A percentile compares a stretch with the other conserved stretches of the same genome.
Evolutionary conservation across 306 rosid species (phyloP).

Genomic region (Mimosa pudica): DNA sequence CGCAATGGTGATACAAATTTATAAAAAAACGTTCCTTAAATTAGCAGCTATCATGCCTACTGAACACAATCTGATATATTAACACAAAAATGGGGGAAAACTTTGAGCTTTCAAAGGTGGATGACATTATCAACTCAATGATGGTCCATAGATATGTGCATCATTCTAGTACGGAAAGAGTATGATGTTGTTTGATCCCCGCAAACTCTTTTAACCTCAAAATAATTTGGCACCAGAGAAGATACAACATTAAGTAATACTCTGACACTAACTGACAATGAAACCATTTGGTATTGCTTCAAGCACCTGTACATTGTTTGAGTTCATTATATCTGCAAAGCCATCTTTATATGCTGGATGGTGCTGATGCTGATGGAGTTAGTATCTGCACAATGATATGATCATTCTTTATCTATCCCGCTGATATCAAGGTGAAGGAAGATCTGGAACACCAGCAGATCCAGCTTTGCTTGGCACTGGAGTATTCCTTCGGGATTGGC

Average conservation of each 20-base stretch:
- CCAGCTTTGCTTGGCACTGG: slow-evolving; percentile 73
- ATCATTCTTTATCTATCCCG: slow-evolving; percentile 24
- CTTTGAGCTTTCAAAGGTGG: not conserved
- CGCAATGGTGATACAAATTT: slow-evolving; percentile 2
- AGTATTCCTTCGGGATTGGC: slow-evolving; percentile 85
- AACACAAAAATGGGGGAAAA: not conserved
- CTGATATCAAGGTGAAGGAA: slow-evolving; percentile 43
- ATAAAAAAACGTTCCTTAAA: not conserved
- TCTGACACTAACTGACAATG: not conserved
- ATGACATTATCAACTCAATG: not conserved
- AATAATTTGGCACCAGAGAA: not conserved
- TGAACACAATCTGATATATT: not conserved
- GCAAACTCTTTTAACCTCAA: not conserved
- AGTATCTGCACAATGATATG: slow-evolving; percentile 1
- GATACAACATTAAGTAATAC: not conserved
- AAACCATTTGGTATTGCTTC: slow-evolving; percentile 19
- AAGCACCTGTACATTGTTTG: slow-evolving; percentile 6
- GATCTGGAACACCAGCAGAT: slow-evolving; percentile 20
- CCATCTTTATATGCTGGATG: not conserved
- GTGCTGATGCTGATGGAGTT: slow-evolving; percentile 3
- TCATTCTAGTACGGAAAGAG: not conserved
- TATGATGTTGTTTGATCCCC: not conserved
- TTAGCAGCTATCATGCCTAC: not conserved
- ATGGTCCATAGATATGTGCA: not conserved
- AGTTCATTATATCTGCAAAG: not conserved